Evolutionary conservation across 228 moss, liverwort and hornwort species (phyloP), one percentile per base, ranked within the genome.

Genomic region (Sphagnum fallax): DNA sequence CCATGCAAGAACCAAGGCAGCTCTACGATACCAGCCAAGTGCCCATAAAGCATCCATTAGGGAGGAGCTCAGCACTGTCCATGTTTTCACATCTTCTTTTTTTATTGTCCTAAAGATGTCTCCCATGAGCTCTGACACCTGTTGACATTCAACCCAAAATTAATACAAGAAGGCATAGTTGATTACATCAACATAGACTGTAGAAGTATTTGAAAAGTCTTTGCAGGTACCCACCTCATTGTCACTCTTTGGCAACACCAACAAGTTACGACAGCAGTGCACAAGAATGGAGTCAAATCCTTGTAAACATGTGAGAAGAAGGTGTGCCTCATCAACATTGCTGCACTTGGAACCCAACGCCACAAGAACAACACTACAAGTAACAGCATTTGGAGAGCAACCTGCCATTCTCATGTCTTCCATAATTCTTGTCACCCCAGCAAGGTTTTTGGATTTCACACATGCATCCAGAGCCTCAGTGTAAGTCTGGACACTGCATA

Each of bases 21-120:
- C 85, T 75, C 97, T 87, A 5, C 93, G 88, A 75, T 90, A 86
- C 93, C 93, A 93, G 65, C 97, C 91, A 65, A 93, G 65, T 68
- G 77, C 81, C 97, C 97, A 98, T 32, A 98, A 81, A 49, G 97
- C 93, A 71, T 98, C 97, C 69, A 93, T 79, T 48, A 98, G 72
- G 65, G 90, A 87, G 67, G 87, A 78, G 63, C 84, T 80, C 61
- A 91, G 79, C 47, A 87, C 84, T 67, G 79, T 91, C 91, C 85
- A 87, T 65, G 93, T 90, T 71, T 74, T 88, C 49, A 82, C 58
- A 63, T 90, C 91, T 52, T 75, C 90, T 71, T 78, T 79, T 50
- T 75, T 71, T 62, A 89, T 78, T 52, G 75, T 69, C 52, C 64
- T 71, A 75, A 87, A 91, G 47, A 90, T 88, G 67, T 78, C 73